Conservation (phyloP, 768 basidiomycete genomes). For the Boletus pseudopeckii region DNA sequence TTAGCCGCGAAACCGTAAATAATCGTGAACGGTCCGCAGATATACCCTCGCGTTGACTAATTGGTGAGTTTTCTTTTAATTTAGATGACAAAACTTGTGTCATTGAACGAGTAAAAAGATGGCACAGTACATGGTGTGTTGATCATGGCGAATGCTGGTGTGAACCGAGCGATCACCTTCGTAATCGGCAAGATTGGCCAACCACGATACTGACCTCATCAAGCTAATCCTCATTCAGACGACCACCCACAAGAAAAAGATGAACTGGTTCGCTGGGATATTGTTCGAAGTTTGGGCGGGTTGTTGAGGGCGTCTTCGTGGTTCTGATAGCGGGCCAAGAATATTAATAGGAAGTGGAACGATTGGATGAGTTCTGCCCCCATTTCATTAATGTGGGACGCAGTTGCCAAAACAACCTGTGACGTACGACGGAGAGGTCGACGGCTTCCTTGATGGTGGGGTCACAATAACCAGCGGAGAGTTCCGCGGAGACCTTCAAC, state of each 20-base stretch:
- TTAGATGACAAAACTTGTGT: neutral
- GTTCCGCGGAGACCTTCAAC: neutral
- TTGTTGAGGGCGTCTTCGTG: neutral
- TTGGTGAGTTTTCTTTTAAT: slow-evolving; percentile 4
- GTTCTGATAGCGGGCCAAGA: neutral
- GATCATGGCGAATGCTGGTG: neutral
- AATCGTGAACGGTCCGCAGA: neutral
- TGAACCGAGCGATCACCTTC: slow-evolving; percentile 3
- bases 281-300: neutral
- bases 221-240: neutral
- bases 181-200: slow-evolving; percentile 9
- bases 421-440: slow-evolving; percentile 11
- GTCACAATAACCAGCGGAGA: neutral
- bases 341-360: neutral
- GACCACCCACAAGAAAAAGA: neutral
- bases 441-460: neutral
- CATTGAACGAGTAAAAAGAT: neutral
- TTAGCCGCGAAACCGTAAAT: slow-evolving; percentile 1
- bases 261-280: slow-evolving; percentile 6
- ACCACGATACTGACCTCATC: slow-evolving; percentile 8
- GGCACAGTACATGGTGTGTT: neutral
- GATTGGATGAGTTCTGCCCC: neutral
- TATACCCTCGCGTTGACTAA: neutral
- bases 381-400: slow-evolving; percentile 6
- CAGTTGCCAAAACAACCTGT: neutral